These are phyloP conservation scores for Tolypocladium endophyticum DNA, from an alignment of 2,329 filamentous ascomycete genomes.

Conservation along the genomic window DNA sequence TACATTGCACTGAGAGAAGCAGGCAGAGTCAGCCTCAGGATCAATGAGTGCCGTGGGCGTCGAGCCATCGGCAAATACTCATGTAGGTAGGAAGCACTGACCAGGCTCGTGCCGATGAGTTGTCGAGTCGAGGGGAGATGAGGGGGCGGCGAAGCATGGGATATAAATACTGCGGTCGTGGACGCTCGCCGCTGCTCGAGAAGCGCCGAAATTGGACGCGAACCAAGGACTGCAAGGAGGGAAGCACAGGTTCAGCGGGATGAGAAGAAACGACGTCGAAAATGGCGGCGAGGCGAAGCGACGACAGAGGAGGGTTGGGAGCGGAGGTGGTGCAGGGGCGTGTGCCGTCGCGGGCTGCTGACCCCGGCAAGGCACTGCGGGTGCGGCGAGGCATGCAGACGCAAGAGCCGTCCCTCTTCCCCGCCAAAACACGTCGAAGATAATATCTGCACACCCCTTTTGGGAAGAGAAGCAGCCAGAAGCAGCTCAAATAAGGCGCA, in stretches of 20 bases:
- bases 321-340: neutral
- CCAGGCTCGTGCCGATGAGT: neutral
- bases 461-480: neutral
- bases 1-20: conserved; percentile 21
- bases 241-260: neutral
- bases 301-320: neutral
- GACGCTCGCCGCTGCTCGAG: neutral
- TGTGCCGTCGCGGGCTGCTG: neutral
- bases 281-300: neutral
- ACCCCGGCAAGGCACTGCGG: neutral
- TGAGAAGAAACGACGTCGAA: neutral
- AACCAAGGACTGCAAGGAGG: neutral
- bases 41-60: neutral
- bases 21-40: neutral
- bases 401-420: neutral
- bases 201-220: neutral
- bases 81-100: neutral
- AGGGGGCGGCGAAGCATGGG: neutral
- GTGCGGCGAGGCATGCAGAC: neutral
- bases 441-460: neutral
- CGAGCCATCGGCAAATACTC: neutral
- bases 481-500: neutral
- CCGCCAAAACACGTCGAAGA: neutral
- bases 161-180: neutral
- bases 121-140: neutral